phyloP scores from a whole-genome alignment of 2,329 filamentous ascomycete species.

The Aciculosporium take region DNA sequence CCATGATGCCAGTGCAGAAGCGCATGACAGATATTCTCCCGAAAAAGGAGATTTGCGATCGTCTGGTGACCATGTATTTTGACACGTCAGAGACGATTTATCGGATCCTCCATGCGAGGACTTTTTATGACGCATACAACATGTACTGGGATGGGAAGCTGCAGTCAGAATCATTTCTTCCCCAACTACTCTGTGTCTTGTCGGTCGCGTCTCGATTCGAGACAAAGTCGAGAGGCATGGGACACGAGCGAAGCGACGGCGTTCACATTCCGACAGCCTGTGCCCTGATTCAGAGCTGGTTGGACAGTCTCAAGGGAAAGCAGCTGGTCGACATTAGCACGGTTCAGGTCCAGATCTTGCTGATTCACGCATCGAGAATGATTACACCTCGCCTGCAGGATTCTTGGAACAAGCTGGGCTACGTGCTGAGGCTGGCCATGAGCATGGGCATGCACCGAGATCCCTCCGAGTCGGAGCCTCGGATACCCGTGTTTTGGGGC shows the following conservation, averaged over 20 bases:
- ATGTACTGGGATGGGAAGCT: constrained; percentile 35
- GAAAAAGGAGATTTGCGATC: constrained; percentile 35
- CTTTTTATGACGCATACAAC: constrained; percentile 36
- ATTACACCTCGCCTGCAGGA: constrained; percentile 36
- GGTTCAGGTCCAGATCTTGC: constrained; percentile 39
- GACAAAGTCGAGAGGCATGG: constrained; percentile 34
- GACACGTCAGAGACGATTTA: constrained; percentile 38
- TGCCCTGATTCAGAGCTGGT: constrained; percentile 38
- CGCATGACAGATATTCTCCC: constrained; percentile 44
- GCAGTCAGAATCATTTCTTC: constrained; percentile 35
- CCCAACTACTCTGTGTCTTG: constrained; percentile 37
- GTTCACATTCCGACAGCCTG: constrained; percentile 44
- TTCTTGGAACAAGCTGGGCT: constrained; percentile 40
- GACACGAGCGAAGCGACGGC: constrained; percentile 36
- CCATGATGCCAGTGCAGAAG: constrained; percentile 42
- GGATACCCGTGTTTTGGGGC: constrained; percentile 35
- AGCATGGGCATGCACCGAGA: constrained; percentile 45
- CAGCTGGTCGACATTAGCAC: constrained; percentile 37
- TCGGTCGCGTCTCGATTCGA: constrained; percentile 40
- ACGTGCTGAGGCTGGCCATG: constrained; percentile 43
- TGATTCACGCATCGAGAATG: constrained; percentile 38
- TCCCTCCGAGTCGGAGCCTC: constrained; percentile 35
- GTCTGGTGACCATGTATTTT: constrained; percentile 34
- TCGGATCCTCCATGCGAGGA: constrained; percentile 37
- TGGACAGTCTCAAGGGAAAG: constrained; percentile 37